Conservation (phyloP, 768 basidiomycete genomes). For the Mycena olivaceomarginata region DNA sequence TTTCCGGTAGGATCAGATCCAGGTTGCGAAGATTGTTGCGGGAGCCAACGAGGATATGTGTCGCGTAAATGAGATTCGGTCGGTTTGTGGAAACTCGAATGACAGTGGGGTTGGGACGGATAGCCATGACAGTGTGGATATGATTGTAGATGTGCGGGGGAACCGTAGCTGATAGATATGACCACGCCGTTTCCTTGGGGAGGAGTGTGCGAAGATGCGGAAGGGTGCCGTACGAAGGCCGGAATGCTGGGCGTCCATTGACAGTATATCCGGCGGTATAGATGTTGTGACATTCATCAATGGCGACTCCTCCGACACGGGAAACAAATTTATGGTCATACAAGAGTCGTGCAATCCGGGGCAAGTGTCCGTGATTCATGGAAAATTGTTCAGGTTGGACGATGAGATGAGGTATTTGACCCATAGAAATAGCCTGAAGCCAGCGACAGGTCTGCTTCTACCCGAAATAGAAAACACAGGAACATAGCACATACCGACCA, state of each 20-base stretch:
- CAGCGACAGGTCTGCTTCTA: neutral
- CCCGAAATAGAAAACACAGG: neutral
- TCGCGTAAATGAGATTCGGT: conserved; percentile 15
- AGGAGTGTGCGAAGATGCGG: conserved; percentile 2
- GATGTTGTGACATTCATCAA: conserved; percentile 22
- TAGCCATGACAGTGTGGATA: neutral
- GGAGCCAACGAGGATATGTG: neutral
- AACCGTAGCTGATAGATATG: conserved; percentile 3
- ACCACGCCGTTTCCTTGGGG: neutral
- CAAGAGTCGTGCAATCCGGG: neutral
- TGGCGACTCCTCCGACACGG: neutral
- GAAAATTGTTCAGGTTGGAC: conserved; percentile 17
- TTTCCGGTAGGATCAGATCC: neutral
- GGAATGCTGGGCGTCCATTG: neutral
- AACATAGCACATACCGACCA: conserved; percentile 1
- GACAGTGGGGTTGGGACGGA: neutral
- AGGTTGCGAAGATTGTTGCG: neutral
- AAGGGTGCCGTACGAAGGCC: conserved; percentile 5
- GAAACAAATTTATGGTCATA: conserved; percentile 4
- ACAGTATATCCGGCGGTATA: neutral
- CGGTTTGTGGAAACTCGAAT: conserved; percentile 12
- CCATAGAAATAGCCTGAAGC: neutral
- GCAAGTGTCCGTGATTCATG: neutral
- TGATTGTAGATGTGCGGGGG: conserved; percentile 9
- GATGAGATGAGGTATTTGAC: conserved; percentile 15